Base-by-base conservation (phyloP, 345 rosid genomes). In the Murraya paniculata region DNA sequence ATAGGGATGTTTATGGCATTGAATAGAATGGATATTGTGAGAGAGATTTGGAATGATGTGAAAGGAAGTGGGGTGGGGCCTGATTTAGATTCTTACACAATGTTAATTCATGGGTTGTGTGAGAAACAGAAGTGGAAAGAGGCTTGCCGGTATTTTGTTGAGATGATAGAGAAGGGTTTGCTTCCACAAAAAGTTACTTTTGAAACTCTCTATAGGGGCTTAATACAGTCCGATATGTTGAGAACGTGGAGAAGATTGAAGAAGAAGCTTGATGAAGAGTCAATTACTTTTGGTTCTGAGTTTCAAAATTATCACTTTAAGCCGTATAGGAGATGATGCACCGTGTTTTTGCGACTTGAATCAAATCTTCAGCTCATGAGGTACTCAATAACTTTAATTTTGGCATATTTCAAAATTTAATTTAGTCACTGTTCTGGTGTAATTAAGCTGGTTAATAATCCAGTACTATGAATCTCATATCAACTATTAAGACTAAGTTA, bases 201-300 rank as follows among this genome's bases (percentile, higher is more conserved):
- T 77, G 97, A 95, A 88, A 93, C 89, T 1, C 86, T 95, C 1
- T 93, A 92, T 78, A 85, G 53, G 78, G 97, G 98, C 31, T 81
- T 95, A 62, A 93, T 93, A 81, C 99, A 95, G 64, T 90, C 98
- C 58, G 87, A 90, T 83, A 93, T 87, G 93, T 60, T 92, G 86
- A 93, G 91, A 80, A 95, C 93, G 22, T 93, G 99, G 98, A 91
- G 94, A 83, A 90, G 97, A 79, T 81, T 95, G 87, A 93, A 92
- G 90, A 93, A 88, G 87, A 93, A 83, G 84, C 94, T 93, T 14
- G 94, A 95, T 57, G 87, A 91, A 61, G 97, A 95, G 73, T 91
- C 93, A 0, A 86, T 89, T 71, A 88, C 90, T 1, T 91, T 92
- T 71, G 96, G 91, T 41, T 85, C 92, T 5, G 97, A 95, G 84